These are phyloP conservation scores for Coemansia furcata DNA, from an alignment of 192 early-diverging fungal species.

Conservation along the genomic window DNA sequence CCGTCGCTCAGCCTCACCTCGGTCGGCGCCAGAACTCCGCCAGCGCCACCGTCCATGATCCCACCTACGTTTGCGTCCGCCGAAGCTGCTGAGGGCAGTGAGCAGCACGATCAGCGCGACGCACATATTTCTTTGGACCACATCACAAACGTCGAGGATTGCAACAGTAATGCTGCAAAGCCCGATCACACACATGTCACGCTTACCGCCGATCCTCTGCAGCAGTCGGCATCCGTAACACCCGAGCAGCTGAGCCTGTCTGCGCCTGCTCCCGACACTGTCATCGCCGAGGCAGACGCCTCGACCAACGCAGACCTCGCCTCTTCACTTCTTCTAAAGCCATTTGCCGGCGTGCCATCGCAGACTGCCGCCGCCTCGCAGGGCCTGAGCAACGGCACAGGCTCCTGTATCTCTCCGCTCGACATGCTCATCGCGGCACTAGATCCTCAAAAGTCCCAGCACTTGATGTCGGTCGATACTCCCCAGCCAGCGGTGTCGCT, in stretches of 20 bases:
- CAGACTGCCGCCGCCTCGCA: slow-evolving; percentile 18
- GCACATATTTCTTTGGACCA: not conserved
- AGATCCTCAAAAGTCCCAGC: slow-evolving; percentile 27
- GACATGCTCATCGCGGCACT: slow-evolving; percentile 52
- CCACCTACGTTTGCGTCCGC: not conserved
- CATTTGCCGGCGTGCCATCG: slow-evolving; percentile 8
- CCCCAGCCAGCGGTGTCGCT: not conserved
- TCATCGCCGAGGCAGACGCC: not conserved
- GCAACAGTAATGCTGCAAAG: not conserved
- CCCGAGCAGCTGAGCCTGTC: not conserved
- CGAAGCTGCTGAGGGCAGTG: not conserved
- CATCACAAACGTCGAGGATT: not conserved
- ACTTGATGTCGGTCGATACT: not conserved
- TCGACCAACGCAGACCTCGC: not conserved
- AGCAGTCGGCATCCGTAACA: not conserved
- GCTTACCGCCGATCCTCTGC: not conserved
- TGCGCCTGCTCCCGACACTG: not conserved
- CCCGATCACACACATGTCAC: not conserved
- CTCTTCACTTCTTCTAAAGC: slow-evolving; percentile 43
- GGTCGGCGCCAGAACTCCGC: not conserved
- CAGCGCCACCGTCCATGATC: not conserved
- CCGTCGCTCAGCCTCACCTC: not conserved
- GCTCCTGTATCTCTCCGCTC: slow-evolving; percentile 31
- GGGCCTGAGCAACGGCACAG: slow-evolving; percentile 18
- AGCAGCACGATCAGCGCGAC: not conserved